phyloP scores from a whole-genome alignment of 805 yeast species.

The Alloascoidea africana region DNA sequence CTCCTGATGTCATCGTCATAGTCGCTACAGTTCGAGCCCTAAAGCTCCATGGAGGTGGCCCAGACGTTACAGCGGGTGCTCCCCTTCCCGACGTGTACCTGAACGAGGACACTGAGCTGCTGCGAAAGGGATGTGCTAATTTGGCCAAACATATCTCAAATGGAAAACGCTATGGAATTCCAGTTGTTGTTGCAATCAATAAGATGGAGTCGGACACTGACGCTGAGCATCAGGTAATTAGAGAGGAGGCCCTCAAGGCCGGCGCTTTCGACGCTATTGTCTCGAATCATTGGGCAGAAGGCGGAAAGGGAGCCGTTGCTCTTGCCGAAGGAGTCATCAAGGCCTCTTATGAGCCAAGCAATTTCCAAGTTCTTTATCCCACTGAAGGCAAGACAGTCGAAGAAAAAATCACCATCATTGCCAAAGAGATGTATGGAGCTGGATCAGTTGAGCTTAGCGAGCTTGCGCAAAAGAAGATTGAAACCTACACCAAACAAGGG shows the following conservation, averaged over 20 bases:
- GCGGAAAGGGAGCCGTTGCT: constrained; percentile 80
- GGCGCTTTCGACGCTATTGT: constrained; percentile 89
- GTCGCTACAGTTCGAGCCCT: constrained; percentile 97
- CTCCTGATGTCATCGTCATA: constrained; percentile 82
- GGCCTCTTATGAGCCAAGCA: constrained; percentile 36
- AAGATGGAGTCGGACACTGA: constrained; percentile 70
- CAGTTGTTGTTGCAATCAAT: constrained; percentile 92
- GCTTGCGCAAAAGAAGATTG: constrained; percentile 68
- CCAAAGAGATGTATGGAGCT: constrained; percentile 88
- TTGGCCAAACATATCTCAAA: constrained; percentile 82
- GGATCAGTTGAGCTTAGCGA: constrained; percentile 68
- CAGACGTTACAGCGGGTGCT: constrained; percentile 90
- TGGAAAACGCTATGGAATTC: constrained; percentile 72
- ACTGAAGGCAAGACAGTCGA: constrained; percentile 54
- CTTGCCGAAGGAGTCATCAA: constrained; percentile 74
- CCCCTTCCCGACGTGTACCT: constrained; percentile 71
- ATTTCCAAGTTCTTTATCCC: constrained; percentile 52
- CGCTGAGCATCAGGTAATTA: constrained; percentile 68
- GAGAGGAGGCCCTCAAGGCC: constrained; percentile 69
- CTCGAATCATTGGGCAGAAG: constrained; percentile 90
- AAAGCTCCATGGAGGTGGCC: constrained; percentile 94
- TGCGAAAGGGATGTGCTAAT: constrained; percentile 72
- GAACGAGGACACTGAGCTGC: constrained; percentile 65
- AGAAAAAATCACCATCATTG: constrained; percentile 66
- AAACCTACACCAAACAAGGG: constrained; percentile 73